Evolutionary conservation across 2,329 filamentous ascomycete species (phyloP).

Genomic region (Colletotrichum godetiae): DNA sequence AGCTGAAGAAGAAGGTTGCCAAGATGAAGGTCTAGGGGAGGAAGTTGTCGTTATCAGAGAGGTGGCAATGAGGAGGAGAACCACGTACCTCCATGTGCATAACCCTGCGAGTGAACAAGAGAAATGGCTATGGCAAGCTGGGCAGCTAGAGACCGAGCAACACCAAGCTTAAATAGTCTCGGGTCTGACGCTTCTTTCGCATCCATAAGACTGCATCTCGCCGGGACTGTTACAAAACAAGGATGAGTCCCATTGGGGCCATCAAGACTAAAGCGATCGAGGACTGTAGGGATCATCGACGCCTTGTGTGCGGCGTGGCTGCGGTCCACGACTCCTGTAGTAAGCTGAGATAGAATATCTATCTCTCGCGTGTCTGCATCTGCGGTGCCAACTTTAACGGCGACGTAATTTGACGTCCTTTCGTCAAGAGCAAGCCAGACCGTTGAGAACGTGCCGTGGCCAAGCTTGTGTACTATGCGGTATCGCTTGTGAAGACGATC

Average conservation of each 20-base stretch:
- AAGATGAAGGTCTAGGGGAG: conserved; percentile 43
- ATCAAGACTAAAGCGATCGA: conserved; percentile 41
- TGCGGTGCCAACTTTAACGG: conserved; percentile 47
- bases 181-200: conserved; percentile 36
- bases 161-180: conserved; percentile 40
- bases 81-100: conserved; percentile 45
- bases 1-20: conserved; percentile 47
- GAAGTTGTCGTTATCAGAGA: neutral
- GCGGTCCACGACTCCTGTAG: neutral
- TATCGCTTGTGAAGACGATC: conserved; percentile 43
- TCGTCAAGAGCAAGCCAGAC: conserved; percentile 47
- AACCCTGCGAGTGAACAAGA: conserved; percentile 43
- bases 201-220: conserved; percentile 42
- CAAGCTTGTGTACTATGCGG: conserved; percentile 45
- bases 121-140: conserved; percentile 44
- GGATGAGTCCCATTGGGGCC: conserved; percentile 45
- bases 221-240: conserved; percentile 41
- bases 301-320: neutral
- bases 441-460: conserved; percentile 45
- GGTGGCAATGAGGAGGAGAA: neutral
- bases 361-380: conserved; percentile 38
- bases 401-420: conserved; percentile 41
- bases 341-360: conserved; percentile 39
- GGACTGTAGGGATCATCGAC: conserved; percentile 33
- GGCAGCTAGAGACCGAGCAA: conserved; percentile 42